Evolutionary conservation across 345 rosid species (phyloP).

Genomic region (Streptanthus diversifolius): DNA sequence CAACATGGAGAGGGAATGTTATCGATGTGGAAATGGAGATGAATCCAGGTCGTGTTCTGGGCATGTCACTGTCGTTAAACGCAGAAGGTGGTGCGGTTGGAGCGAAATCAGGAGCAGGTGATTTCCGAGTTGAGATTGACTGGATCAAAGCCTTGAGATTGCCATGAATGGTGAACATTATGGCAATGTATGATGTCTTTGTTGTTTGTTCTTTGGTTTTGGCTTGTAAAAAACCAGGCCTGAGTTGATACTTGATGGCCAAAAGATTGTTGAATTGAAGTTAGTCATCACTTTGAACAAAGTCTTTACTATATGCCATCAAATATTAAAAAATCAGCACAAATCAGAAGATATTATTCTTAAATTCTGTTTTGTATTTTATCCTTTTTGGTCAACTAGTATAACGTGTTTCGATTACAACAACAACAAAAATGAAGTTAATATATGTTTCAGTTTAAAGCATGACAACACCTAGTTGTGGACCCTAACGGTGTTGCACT

Average conservation of each 20-base stretch:
- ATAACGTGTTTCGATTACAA: neutral
- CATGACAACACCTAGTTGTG: neutral
- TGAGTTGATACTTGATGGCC: conserved; percentile 16
- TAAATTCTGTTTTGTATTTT: neutral
- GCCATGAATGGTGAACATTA: conserved; percentile 18
- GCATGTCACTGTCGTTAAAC: conserved; percentile 84
- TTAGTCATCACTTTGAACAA: neutral
- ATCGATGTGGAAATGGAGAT: conserved; percentile 79
- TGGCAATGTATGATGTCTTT: conserved; percentile 12
- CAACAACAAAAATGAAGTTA: neutral
- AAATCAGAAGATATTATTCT: neutral
- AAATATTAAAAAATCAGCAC: neutral
- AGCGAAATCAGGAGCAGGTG: conserved; percentile 79
- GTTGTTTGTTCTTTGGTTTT: neutral
- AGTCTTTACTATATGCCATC: neutral
- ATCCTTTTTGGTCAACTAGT: conserved; percentile 1
- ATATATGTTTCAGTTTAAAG: neutral
- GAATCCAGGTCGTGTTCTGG: conserved; percentile 80
- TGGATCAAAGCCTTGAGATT: conserved; percentile 74
- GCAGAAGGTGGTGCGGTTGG: conserved; percentile 82
- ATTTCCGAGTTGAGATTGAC: conserved; percentile 74
- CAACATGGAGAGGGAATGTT: conserved; percentile 94
- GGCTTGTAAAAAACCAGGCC: conserved; percentile 19
- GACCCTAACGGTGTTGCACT: neutral
- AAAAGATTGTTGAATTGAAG: neutral